These are phyloP conservation scores for Xylaria sp. DNA, from an alignment of 2,329 filamentous ascomycete species.

Conservation along the genomic window DNA sequence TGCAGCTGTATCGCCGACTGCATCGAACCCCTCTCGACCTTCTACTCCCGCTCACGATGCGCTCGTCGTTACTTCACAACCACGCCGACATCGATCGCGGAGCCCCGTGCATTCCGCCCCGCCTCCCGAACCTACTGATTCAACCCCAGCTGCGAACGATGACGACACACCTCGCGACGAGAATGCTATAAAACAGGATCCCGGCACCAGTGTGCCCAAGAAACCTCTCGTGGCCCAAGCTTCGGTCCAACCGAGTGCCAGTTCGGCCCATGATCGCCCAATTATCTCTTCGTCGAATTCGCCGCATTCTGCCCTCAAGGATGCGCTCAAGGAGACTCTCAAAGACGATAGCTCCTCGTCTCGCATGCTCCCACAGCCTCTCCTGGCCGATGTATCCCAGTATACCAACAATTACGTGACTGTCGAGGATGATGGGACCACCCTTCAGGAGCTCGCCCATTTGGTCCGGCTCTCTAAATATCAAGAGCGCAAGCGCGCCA, in stretches of 20 bases:
- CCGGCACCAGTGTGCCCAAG: conserved; percentile 54
- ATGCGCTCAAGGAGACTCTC: conserved; percentile 50
- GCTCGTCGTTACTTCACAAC: conserved; percentile 61
- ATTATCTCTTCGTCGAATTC: conserved; percentile 47
- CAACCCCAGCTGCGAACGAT: conserved; percentile 57
- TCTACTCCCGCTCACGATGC: conserved; percentile 65
- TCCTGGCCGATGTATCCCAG: conserved; percentile 73
- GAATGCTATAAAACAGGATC: conserved; percentile 47
- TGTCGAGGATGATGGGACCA: conserved; percentile 72
- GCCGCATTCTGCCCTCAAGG: conserved; percentile 48
- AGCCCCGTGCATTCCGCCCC: conserved; percentile 61
- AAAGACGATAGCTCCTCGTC: conserved; percentile 56
- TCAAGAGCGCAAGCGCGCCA: conserved; percentile 81
- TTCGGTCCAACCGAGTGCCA: conserved; percentile 34
- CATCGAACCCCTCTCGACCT: conserved; percentile 63
- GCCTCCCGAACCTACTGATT: conserved; percentile 57
- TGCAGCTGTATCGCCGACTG: conserved; percentile 63
- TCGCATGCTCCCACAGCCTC: conserved; percentile 60
- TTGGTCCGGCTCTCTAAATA: conserved; percentile 81
- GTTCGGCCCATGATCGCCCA: conserved; percentile 38
- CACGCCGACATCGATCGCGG: conserved; percentile 64
- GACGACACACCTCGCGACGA: conserved; percentile 55
- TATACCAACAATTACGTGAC: conserved; percentile 72
- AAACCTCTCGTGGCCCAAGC: conserved; percentile 59
- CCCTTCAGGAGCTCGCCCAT: conserved; percentile 81